These are phyloP conservation scores for Fusarium keratoplasticum DNA, from an alignment of 2,329 filamentous ascomycete genomes.

Conservation along the genomic window DNA sequence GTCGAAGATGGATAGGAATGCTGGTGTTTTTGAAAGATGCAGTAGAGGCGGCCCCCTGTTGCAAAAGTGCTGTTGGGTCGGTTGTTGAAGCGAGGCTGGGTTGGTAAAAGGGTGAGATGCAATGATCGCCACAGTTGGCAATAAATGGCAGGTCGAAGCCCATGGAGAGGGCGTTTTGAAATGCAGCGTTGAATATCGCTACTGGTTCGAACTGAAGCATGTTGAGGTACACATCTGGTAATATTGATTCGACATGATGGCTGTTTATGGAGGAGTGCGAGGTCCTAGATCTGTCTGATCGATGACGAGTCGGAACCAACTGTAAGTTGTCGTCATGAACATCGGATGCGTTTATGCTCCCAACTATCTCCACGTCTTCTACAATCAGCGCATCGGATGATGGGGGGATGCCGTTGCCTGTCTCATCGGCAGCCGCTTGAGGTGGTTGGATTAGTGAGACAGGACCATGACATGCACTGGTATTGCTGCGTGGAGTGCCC, in stretches of 20 bases:
- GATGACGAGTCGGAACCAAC: not conserved
- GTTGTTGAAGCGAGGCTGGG: slow-evolving; percentile 10
- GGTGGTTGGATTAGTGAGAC: not conserved
- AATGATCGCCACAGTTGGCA: slow-evolving; percentile 19
- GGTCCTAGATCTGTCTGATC: no score
- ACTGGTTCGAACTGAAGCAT: slow-evolving; percentile 30
- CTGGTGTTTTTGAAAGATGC: not conserved
- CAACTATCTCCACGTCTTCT: not conserved
- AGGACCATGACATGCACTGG: not conserved
- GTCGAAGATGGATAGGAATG: slow-evolving; percentile 36
- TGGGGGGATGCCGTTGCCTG: not conserved
- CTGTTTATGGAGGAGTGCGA: not conserved
- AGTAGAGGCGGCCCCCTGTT: not conserved
- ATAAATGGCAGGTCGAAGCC: slow-evolving; percentile 27
- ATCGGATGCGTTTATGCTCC: not conserved
- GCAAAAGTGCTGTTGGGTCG: slow-evolving; percentile 14
- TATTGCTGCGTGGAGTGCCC: not conserved
- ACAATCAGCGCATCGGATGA: not conserved
- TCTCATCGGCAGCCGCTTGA: not conserved
- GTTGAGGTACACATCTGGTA: slow-evolving; percentile 29
- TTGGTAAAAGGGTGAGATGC: slow-evolving; percentile 42
- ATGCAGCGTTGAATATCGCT: slow-evolving; percentile 32
- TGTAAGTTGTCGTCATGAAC: not conserved
- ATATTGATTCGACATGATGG: not conserved
- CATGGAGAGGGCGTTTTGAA: slow-evolving; percentile 37